Base-by-base conservation (phyloP, 768 basidiomycete species). In the Tylopilus subfusipes region DNA sequence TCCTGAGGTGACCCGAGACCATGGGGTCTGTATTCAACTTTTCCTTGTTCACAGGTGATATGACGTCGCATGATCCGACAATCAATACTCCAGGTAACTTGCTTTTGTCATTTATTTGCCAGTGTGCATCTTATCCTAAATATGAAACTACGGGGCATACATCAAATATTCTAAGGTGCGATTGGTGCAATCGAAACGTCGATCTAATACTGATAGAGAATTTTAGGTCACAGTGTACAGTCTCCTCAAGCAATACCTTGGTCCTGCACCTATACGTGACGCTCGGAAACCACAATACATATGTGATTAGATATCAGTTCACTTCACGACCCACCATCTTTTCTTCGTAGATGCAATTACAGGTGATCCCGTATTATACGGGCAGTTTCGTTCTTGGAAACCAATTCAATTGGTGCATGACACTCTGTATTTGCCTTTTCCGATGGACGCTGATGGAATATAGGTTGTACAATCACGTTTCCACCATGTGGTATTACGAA, bases 281-380 rank as follows among this genome's bases (percentile, higher is more conserved):
- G 1, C 72, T 89, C 4, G 88, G 88, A 6, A 90, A 90, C 65
- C 88, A 89, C 58, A 88, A 90, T 62, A 82, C 76, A 48, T 87
- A 88, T 68, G 83, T 86, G 56, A 19, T 40, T 43, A 14, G 36
- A 22, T 19, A 9, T 12, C 9, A 0, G 7, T 44, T 5, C 3
- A 8, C 24, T 31, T 31, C 14, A 10, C 4, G 12, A 48, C 29
- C 40, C 16, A 22, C 10, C n/a, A n/a, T n/a, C n/a, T n/a, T n/a
- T 1, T 0, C 18, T 40, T 39, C 39, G 19, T 42, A 64, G 63
- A 54, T 48, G 40, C 68, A 59, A 46, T 43, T 42, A 42, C 61
- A 76, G 65, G 77, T 60, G 74, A 67, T 77, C 14, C 73, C 75
- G 8, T 75, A 77, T 46, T 54, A 68, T 3, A 48, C 75, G 11